Evolutionary conservation across 2,329 filamentous ascomycete genomes (phyloP).

Genomic region (Ophiostoma australiae): DNA sequence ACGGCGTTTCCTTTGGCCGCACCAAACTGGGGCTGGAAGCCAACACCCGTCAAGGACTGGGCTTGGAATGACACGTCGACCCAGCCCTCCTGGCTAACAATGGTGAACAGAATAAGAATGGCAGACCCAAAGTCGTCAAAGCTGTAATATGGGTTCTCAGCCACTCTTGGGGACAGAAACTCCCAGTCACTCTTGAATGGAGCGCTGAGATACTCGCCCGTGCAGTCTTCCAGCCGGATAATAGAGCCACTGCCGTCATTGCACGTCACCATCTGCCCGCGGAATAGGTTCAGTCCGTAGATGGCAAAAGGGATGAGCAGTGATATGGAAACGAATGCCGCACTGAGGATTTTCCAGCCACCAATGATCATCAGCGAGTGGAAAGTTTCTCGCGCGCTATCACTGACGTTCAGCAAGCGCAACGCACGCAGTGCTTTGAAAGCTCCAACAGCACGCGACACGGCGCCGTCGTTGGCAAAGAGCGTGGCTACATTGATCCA

Average conservation of each 20-base stretch:
- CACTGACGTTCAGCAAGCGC: constrained; percentile 87
- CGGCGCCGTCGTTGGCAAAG: constrained; percentile 72
- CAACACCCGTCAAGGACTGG: constrained; percentile 73
- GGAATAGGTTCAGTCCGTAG: constrained; percentile 90
- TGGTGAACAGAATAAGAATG: constrained; percentile 95
- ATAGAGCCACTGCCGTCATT: constrained; percentile 63
- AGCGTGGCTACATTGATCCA: constrained; percentile 92
- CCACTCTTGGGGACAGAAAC: constrained; percentile 75
- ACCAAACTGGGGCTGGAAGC: constrained; percentile 65
- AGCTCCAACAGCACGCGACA: constrained; percentile 86
- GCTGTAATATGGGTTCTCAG: constrained; percentile 75
- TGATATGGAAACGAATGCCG: constrained; percentile 89
- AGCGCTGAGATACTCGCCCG: constrained; percentile 71
- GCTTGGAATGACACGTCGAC: constrained; percentile 82
- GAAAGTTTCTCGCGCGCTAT: constrained; percentile 92
- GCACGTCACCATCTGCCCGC: constrained; percentile 71
- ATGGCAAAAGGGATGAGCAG: constrained; percentile 95
- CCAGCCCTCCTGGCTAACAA: constrained; percentile 98
- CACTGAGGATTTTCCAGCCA: constrained; percentile 88
- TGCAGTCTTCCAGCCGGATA: constrained; percentile 64
- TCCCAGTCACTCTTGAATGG: constrained; percentile 73
- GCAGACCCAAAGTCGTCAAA: constrained; percentile 95
- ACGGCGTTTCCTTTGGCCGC: constrained; percentile 77
- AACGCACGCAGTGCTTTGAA: constrained; percentile 95
- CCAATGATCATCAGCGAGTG: constrained; percentile 93